Percentiles rank a stretch among this genome's conserved stretches.
Evolutionary conservation across 129 eudicot species (phyloP).

Genomic region (Tagetes erecta): DNA sequence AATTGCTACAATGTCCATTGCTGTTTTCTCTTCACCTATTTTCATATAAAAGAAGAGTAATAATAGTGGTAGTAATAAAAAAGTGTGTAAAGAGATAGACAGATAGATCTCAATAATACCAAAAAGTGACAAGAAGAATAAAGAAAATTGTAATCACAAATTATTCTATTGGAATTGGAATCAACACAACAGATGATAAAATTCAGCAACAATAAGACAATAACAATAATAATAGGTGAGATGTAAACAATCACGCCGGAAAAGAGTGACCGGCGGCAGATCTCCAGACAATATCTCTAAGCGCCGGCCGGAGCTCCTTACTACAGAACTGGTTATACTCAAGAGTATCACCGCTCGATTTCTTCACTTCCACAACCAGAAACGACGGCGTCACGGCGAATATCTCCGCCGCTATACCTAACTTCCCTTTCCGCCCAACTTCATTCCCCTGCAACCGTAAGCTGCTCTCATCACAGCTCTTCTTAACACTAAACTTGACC

Average conservation of each 20-base stretch:
- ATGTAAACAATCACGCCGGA: constrained; percentile 23
- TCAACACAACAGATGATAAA: constrained; percentile 17
- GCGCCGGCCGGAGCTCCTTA: constrained; percentile 86
- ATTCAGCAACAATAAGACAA: too few species aligned
- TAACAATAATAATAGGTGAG: too few species aligned
- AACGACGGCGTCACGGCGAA: constrained; percentile 75
- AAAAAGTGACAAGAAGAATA: not conserved
- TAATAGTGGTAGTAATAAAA: too few species aligned
- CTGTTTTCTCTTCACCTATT: too few species aligned
- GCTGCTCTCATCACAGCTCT: constrained; percentile 55
- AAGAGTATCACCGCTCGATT: constrained; percentile 68
- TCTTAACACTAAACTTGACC: constrained; percentile 49
- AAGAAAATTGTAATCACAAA: not conserved
- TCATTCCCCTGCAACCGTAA: constrained; percentile 70
- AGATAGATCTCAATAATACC: too few species aligned
- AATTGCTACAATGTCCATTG: too few species aligned
- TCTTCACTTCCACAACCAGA: constrained; percentile 76
- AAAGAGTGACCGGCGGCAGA: constrained; percentile 41
- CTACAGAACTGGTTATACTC: constrained; percentile 92
- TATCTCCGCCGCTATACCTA: constrained; percentile 75
- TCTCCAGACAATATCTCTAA: constrained; percentile 63
- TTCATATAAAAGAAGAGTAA: too few species aligned
- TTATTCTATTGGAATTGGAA: not conserved
- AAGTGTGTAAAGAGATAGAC: not conserved
- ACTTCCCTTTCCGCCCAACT: constrained; percentile 77